Conservation (phyloP, 2,329 filamentous ascomycete species). For the Volutella citrinella region DNA sequence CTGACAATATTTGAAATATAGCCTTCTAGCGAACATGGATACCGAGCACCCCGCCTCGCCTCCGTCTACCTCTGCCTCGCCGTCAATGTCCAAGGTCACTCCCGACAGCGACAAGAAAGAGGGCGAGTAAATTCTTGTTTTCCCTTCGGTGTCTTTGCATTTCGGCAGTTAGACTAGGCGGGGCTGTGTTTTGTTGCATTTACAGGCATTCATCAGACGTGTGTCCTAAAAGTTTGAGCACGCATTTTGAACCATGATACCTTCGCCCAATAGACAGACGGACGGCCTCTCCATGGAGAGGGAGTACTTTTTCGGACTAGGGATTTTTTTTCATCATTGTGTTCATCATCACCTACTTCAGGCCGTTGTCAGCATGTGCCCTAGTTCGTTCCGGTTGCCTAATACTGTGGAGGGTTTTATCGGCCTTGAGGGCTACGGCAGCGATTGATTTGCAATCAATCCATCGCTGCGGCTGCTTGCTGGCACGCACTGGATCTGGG, state of each 20-base stretch:
- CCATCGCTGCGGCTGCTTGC: no score
- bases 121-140: constrained; percentile 38
- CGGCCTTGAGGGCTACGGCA: constrained; percentile 15
- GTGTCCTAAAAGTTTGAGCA: constrained; percentile 46
- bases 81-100: constrained; percentile 60
- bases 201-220: constrained; percentile 46
- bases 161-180: constrained; percentile 50
- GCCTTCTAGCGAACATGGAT: constrained; percentile 60
- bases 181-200: constrained; percentile 46
- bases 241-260: constrained; percentile 48
- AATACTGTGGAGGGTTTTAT: constrained; percentile 26
- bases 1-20: no score
- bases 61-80: constrained; percentile 65
- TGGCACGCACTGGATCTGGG: constrained; percentile 20
- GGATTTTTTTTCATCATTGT: constrained; percentile 30
- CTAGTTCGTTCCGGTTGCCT: constrained; percentile 26
- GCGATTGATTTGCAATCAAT: constrained; percentile 10
- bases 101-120: constrained; percentile 56
- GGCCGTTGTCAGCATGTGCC: constrained; percentile 20
- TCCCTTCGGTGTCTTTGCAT: constrained; percentile 42
- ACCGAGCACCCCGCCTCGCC: constrained; percentile 65
- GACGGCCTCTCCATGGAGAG: constrained; percentile 32
- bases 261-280: constrained; percentile 45
- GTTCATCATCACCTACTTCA: constrained; percentile 26
- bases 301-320: constrained; percentile 26